Base-by-base conservation (phyloP, 1,284 basidiomycete species). In the Singerocomus inundabilis region DNA sequence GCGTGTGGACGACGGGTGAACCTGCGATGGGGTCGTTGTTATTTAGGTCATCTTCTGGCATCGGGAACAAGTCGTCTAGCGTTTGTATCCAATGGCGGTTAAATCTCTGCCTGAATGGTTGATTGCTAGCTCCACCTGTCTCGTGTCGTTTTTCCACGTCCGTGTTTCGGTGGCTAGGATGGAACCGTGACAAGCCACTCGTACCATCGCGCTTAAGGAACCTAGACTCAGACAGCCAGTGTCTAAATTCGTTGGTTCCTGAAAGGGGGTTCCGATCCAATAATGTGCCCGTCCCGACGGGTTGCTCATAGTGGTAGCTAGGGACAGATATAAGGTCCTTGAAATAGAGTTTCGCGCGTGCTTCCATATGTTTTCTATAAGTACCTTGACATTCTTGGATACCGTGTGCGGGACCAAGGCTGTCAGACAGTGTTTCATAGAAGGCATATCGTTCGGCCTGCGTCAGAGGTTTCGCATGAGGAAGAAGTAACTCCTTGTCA, bases 321-420 rank as follows among this genome's bases (percentile, higher is more conserved):
- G 54, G 51, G 12, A 37, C 48, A 25, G 55, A 42, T 41, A 73
- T 44, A 40, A 75, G 61, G 1, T 66, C 64, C 44, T 75, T 67
- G 52, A 74, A 79, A 61, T 77, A 80, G 36, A 71, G 63, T 48
- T 70, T 70, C 28, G 68, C 65, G 57, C 72, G 76, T 50, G 73
- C 70, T 51, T 75, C 69, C 81, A 82, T 82, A 57, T 76, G 73
- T 35, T 71, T 65, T 52, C 70, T 72, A 61, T 83, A 84, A 5
- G 76, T 75, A 29, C 79, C 80, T 47, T 76, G 70, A 44, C 67
- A 73, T 59, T 83, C 79, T 57, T 78, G 72, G 40, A 80, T 69
- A 31, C 75, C 76, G 28, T 58, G 52, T 16, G 73, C 69, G 48
- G 74, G 72, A 9, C 75, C 77, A 40, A 84, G 70, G 31, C 70